Evolutionary conservation across 2,329 filamentous ascomycete genomes (phyloP).

Genomic region (Aureobasidium sp.): DNA sequence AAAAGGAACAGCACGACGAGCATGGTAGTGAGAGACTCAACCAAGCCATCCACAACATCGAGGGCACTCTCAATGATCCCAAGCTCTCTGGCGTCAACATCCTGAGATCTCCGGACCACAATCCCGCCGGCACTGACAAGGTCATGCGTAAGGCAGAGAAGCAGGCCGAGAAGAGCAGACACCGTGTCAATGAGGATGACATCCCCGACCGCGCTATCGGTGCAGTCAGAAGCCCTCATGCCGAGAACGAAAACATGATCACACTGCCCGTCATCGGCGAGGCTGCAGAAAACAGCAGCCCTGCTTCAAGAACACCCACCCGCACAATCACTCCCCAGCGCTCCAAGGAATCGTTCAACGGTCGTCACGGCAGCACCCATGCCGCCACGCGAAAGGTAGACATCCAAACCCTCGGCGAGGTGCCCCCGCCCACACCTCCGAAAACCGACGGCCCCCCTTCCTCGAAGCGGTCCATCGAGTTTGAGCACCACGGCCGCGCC

Average conservation of each 20-base stretch:
- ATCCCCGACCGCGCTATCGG: conserved; percentile 54
- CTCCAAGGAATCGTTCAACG: conserved; percentile 18
- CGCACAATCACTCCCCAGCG: conserved; percentile 17
- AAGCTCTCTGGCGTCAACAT: conserved; percentile 31
- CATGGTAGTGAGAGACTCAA: conserved; percentile 10
- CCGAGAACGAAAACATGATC: conserved; percentile 47
- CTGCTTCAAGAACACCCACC: conserved; percentile 25
- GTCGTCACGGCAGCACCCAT: background rate
- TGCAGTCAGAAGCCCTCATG: conserved; percentile 48
- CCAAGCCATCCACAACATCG: conserved; percentile 13
- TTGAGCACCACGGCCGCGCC: conserved; percentile 15
- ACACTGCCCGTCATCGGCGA: conserved; percentile 83
- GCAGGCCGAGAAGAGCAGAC: conserved; percentile 50
- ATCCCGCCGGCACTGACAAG: conserved; percentile 39
- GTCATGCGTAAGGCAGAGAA: conserved; percentile 53
- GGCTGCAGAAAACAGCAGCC: conserved; percentile 65
- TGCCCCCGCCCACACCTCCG: conserved; percentile 26
- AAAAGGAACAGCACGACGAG: conserved; percentile 28
- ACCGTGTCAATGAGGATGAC: conserved; percentile 41
- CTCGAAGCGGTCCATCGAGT: conserved; percentile 6
- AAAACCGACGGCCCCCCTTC: conserved; percentile 20
- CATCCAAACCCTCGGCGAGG: conserved; percentile 22
- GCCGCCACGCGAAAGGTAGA: conserved; percentile 15
- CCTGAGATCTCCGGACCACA: conserved; percentile 19
- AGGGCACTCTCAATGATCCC: conserved; percentile 28